Conservation (phyloP, 192 early-diverging fungal species). For the Dissophora ornata region DNA sequence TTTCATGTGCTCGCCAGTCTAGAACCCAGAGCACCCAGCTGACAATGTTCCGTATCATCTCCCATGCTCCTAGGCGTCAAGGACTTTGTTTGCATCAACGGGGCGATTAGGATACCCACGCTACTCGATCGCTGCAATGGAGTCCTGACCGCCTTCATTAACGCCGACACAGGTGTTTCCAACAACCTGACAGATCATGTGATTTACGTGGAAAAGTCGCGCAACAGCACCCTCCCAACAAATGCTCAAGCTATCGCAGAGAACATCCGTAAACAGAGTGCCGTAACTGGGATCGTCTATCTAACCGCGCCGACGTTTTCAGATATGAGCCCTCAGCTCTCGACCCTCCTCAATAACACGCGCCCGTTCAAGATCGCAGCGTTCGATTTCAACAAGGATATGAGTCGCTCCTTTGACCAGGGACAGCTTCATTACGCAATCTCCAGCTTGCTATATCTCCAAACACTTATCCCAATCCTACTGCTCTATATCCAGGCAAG, state of each 20-base stretch:
- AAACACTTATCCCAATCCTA: constrained; percentile 23
- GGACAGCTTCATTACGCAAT: constrained; percentile 29
- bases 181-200: constrained; percentile 23
- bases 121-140: constrained; percentile 44
- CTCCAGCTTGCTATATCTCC: constrained; percentile 37
- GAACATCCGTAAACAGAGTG: neutral
- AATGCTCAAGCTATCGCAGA: neutral
- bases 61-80: no score
- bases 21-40: no score
- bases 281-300: constrained; percentile 32
- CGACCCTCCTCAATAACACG: constrained; percentile 12
- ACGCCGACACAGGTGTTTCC: constrained; percentile 4
- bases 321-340: neutral
- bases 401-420: neutral
- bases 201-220: constrained; percentile 5
- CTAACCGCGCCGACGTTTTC: constrained; percentile 14
- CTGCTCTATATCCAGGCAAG: constrained; percentile 44
- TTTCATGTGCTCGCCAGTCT: no score
- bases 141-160: constrained; percentile 24
- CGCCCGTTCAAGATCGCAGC: constrained; percentile 30
- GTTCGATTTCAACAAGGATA: constrained; percentile 30
- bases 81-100: constrained; percentile 48
- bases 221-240: neutral
- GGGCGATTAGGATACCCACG: neutral
- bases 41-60: no score